Conservation (phyloP, 441 rosid species). For the Adansonia rubrostipa region DNA sequence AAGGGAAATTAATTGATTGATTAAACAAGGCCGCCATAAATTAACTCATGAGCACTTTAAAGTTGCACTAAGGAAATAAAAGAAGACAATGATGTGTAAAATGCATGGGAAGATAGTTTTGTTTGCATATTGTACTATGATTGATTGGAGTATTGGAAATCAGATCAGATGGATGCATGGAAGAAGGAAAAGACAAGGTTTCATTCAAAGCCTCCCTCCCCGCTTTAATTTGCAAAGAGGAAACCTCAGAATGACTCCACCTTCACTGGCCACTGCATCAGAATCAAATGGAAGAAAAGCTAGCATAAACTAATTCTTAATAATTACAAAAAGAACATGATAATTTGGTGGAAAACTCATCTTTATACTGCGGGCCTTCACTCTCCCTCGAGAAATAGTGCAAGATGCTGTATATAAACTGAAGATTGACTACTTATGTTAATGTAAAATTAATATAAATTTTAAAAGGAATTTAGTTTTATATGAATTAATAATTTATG, state of each 20-base stretch:
- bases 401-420: no score
- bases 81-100: background rate
- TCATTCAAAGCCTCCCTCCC: slow-evolving; percentile 33
- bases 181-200: slow-evolving; percentile 38
- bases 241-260: background rate
- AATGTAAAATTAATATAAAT: no score
- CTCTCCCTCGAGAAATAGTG: no score
- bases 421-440: no score
- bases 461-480: no score
- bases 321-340: no score
- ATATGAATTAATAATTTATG: no score
- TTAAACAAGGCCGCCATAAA: slow-evolving; percentile 15
- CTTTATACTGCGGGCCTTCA: no score
- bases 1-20: background rate
- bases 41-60: background rate
- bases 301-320: no score
- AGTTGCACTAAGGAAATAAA: slow-evolving; percentile 10
- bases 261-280: no score
- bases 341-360: no score
- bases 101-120: slow-evolving; percentile 1
- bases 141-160: slow-evolving; percentile 18
- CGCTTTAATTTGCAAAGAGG: background rate
- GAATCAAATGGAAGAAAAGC: no score
- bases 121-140: background rate
- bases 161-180: background rate